Percentiles rank a stretch among this genome's conserved stretches.
Evolutionary conservation across 2,329 filamentous ascomycete genomes (phyloP).

Genomic region (Mollisia scopiformis): DNA sequence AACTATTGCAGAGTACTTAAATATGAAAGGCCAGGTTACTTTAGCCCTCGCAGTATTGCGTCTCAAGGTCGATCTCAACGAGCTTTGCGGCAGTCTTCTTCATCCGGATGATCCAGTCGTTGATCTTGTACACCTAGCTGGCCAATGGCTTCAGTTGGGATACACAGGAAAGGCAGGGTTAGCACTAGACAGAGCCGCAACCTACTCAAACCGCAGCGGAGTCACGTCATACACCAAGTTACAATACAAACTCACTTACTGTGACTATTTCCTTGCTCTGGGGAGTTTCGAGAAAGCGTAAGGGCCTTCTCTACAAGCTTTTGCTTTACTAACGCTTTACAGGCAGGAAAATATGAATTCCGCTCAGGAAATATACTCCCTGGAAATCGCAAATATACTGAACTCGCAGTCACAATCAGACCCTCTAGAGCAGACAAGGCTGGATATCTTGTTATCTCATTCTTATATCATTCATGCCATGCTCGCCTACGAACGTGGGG

Average conservation of each 20-base stretch:
- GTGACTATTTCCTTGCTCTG: constrained; percentile 73
- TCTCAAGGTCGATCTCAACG: constrained; percentile 49
- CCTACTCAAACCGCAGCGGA: constrained; percentile 44
- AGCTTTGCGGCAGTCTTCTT: constrained; percentile 45
- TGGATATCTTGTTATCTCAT: constrained; percentile 39
- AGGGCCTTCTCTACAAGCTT: constrained; percentile 31
- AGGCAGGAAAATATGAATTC: constrained; percentile 35
- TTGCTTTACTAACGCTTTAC: constrained; percentile 17
- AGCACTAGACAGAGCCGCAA: constrained; percentile 61
- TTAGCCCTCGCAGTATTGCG: constrained; percentile 51
- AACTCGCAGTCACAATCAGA: constrained; percentile 17
- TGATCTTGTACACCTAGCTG: constrained; percentile 45
- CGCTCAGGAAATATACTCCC: constrained; percentile 30
- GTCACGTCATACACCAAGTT: constrained; percentile 50
- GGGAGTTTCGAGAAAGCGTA: constrained; percentile 66
- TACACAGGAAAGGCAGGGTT: constrained; percentile 60
- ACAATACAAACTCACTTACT: constrained; percentile 69
- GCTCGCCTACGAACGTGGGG: constrained; percentile 46
- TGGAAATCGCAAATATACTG: constrained; percentile 28
- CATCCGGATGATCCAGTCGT: constrained; percentile 45
- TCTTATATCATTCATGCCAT: constrained; percentile 39
- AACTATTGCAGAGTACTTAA: constrained; percentile 57
- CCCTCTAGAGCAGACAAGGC: constrained; percentile 27
- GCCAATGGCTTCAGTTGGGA: constrained; percentile 61
- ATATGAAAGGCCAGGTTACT: constrained; percentile 57